These are phyloP conservation scores for Xylariaceae sp. DNA, from an alignment of 2,329 filamentous ascomycete species.

Conservation along the genomic window DNA sequence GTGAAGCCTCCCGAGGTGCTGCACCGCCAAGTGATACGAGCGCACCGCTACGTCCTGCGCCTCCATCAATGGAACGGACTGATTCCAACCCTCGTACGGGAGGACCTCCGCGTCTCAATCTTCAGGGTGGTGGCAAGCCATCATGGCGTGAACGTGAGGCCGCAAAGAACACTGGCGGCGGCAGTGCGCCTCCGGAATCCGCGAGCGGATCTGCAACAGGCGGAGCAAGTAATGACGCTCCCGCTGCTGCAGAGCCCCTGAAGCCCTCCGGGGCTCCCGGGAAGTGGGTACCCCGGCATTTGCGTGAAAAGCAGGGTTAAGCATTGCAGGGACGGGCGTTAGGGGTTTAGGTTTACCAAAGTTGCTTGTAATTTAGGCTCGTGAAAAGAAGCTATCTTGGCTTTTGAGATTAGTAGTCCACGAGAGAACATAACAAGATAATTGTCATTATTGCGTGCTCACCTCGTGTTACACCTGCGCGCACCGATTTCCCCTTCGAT, in stretches of 20 bases:
- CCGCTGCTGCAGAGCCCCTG: slow-evolving; percentile 51
- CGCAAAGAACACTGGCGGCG: slow-evolving; percentile 46
- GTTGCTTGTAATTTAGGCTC: slow-evolving; percentile 39
- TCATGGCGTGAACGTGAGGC: slow-evolving; percentile 79
- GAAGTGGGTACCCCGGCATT: slow-evolving; percentile 64
- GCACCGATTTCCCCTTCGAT: too few relatives aligned
- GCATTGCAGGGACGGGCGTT: slow-evolving; percentile 40
- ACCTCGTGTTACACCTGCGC: neutral
- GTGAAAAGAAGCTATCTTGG: slow-evolving; percentile 32
- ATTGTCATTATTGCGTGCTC: slow-evolving; percentile 3
- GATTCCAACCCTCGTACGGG: slow-evolving; percentile 37
- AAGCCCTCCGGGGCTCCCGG: slow-evolving; percentile 60
- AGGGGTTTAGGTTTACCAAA: slow-evolving; percentile 40
- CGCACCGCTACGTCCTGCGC: slow-evolving; percentile 40
- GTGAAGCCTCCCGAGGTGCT: slow-evolving; percentile 47
- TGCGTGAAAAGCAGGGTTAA: slow-evolving; percentile 48
- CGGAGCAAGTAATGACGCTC: slow-evolving; percentile 30
- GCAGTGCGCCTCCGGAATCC: slow-evolving; percentile 17
- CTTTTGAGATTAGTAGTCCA: slow-evolving; percentile 21
- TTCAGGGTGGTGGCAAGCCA: slow-evolving; percentile 67
- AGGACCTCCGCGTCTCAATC: slow-evolving; percentile 64
- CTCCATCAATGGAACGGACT: slow-evolving; percentile 38
- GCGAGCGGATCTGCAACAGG: slow-evolving; percentile 33
- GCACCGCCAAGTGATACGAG: slow-evolving; percentile 34
- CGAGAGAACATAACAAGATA: slow-evolving; percentile 20